These are phyloP conservation scores for Phytopythium oedochilum DNA, from an alignment of 352 stramenopile species.

Conservation along the genomic window DNA sequence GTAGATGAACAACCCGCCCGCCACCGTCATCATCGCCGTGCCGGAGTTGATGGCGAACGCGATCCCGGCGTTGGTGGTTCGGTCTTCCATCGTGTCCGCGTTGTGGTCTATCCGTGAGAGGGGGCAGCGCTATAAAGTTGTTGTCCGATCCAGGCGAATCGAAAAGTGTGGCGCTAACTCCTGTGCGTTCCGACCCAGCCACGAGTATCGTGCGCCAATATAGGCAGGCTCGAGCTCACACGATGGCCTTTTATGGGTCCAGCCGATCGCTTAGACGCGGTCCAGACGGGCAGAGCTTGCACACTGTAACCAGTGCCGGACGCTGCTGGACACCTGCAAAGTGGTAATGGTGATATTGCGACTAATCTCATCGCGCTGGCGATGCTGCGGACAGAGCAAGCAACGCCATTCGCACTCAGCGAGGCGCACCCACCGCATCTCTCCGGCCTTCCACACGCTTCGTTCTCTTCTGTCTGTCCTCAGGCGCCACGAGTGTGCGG, in stretches of 20 bases:
- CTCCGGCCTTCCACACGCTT: neutral
- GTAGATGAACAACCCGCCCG: slow-evolving; percentile 59
- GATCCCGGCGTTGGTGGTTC: slow-evolving; percentile 6
- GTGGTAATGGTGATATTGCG: neutral
- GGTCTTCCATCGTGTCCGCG: neutral
- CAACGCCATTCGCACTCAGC: neutral
- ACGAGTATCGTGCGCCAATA: neutral
- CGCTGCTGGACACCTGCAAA: neutral
- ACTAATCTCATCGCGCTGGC: neutral
- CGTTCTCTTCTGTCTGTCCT: neutral
- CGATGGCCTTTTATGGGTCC: neutral
- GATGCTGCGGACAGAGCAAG: neutral
- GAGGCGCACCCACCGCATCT: neutral
- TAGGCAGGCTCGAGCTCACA: neutral
- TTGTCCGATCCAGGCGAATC: neutral
- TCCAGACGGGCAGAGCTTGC: too few relatives aligned
- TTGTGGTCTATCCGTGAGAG: too few relatives aligned
- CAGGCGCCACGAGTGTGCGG: neutral
- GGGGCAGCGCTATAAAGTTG: too few relatives aligned
- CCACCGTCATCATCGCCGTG: slow-evolving; percentile 39
- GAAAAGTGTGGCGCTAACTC: neutral
- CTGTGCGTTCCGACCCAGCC: neutral
- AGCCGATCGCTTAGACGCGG: neutral
- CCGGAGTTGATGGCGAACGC: slow-evolving; percentile 39
- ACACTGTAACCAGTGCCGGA: neutral